Percentiles rank a stretch among this genome's conserved stretches.
Evolutionary conservation across 768 basidiomycete genomes (phyloP).

Genomic region (Suillus subalutaceus): DNA sequence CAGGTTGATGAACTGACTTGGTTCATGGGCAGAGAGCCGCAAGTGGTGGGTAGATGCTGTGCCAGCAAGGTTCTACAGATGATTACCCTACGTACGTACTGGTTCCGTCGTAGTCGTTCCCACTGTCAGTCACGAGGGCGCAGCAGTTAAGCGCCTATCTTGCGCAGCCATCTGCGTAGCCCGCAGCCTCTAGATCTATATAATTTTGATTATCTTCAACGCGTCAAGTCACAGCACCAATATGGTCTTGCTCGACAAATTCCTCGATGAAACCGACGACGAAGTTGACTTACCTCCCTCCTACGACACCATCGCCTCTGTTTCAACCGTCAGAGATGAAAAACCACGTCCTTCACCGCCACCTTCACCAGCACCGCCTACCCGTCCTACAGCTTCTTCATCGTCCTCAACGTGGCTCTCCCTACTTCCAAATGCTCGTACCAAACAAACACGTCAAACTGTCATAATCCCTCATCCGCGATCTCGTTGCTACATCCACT

Average conservation of each 20-base stretch:
- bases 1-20: no score
- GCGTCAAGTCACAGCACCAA: not conserved
- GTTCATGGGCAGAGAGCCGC: no score
- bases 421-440: conserved; percentile 23
- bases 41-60: not conserved
- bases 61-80: not conserved
- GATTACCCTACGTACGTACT: not conserved
- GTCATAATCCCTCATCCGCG: conserved; percentile 57
- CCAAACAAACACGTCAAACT: conserved; percentile 55
- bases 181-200: not conserved
- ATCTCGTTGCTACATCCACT: conserved; percentile 46
- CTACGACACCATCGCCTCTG: conserved; percentile 24
- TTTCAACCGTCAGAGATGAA: conserved; percentile 12
- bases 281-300: conserved; percentile 25
- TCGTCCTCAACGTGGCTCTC: conserved; percentile 20
- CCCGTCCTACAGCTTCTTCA: not conserved
- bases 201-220: not conserved
- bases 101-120: not conserved
- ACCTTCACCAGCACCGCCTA: not conserved
- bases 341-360: conserved; percentile 11
- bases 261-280: not conserved
- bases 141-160: not conserved
- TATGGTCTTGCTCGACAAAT: conserved; percentile 29
- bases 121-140: not conserved
- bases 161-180: not conserved